phyloP scores from a whole-genome alignment of 371 early-diverging fungal species.

The Saksenaea vasiformis region DNA sequence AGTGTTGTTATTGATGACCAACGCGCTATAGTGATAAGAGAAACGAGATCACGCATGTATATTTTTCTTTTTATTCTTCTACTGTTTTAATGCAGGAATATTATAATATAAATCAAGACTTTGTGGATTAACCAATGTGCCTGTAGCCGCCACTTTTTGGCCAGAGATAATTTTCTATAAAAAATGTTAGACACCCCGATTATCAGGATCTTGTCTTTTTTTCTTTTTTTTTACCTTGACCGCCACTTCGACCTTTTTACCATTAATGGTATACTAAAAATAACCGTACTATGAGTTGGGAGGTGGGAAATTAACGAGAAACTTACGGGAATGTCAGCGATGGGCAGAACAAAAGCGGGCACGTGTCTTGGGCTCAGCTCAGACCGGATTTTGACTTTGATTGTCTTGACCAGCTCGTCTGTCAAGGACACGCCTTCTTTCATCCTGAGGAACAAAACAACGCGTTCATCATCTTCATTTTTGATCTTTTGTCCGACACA shows the following conservation, averaged over 20 bases:
- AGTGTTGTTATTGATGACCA: background rate
- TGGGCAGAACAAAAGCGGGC: slow-evolving; percentile 84
- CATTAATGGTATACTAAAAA: slow-evolving; percentile 86
- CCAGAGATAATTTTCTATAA: slow-evolving; percentile 78
- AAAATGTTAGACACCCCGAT: background rate
- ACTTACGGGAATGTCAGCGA: slow-evolving; percentile 83
- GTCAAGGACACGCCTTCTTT: slow-evolving; percentile 40
- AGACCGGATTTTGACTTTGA: slow-evolving; percentile 77
- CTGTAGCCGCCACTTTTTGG: slow-evolving; percentile 69
- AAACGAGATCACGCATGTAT: background rate
- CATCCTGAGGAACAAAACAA: slow-evolving; percentile 89
- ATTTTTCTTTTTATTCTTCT: background rate
- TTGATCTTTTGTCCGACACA: slow-evolving; percentile 84
- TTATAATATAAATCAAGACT: slow-evolving; percentile 75
- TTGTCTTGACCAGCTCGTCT: slow-evolving; percentile 54
- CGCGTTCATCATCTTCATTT: slow-evolving; percentile 85
- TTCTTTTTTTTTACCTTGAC: slow-evolving; percentile 64
- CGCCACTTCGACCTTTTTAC: slow-evolving; percentile 97
- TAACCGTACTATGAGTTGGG: background rate
- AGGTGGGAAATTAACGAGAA: background rate
- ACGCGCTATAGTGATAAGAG: background rate
- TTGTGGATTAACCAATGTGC: slow-evolving; percentile 88
- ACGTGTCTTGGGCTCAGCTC: slow-evolving; percentile 93
- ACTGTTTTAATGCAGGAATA: slow-evolving; percentile 61
- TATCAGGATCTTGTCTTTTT: background rate